Evolutionary conservation across 495 filamentous ascomycete genomes (phyloP).

Genomic region (Neurospora sp.): DNA sequence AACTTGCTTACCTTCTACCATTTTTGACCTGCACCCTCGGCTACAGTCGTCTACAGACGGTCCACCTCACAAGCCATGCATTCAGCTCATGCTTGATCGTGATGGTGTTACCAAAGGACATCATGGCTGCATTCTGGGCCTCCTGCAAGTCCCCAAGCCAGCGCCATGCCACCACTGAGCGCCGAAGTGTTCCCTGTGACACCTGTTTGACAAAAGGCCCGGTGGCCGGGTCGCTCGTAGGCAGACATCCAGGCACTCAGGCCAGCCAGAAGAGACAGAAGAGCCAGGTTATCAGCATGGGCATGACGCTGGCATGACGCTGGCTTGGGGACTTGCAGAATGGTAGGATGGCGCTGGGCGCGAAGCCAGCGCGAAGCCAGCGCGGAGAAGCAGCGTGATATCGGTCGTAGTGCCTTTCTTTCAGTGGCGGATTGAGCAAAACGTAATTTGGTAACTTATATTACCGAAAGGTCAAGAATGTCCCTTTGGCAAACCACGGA

Average conservation of each 20-base stretch:
- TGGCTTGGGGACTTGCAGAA: neutral
- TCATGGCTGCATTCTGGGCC: neutral
- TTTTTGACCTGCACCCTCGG: too few relatives aligned
- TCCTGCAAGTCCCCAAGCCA: neutral
- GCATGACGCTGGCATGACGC: neutral
- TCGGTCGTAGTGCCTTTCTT: neutral
- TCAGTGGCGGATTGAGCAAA: neutral
- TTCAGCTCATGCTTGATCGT: neutral
- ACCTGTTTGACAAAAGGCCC: neutral
- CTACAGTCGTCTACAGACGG: too few relatives aligned
- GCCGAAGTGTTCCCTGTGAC: neutral
- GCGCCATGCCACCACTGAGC: neutral
- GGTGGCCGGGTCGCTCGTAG: neutral
- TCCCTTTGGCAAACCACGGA: neutral
- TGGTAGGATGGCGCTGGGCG: neutral
- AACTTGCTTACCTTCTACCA: too few relatives aligned
- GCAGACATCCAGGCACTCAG: neutral
- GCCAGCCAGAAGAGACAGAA: neutral
- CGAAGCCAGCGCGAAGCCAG: neutral
- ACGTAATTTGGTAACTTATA: too few relatives aligned
- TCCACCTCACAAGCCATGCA: too few relatives aligned
- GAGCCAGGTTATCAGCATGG: neutral
- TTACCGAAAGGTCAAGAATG: too few relatives aligned
- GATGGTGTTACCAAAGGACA: neutral
- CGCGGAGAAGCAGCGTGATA: neutral